Base-by-base conservation (phyloP, 1,284 basidiomycete species). In the Malassezia vespertilionis region DNA sequence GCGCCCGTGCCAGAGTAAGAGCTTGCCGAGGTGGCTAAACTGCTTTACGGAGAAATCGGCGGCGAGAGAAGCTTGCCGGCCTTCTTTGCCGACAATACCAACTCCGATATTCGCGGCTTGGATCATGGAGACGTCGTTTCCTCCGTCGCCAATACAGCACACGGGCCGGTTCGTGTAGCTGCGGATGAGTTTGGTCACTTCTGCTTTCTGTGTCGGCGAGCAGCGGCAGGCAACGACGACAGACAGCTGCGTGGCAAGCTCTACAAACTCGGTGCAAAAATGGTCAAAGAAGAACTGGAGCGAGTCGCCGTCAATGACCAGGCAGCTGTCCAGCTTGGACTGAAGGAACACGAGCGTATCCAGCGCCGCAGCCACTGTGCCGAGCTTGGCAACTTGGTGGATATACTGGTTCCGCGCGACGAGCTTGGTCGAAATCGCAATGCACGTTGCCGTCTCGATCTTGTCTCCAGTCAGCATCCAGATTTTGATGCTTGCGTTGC, bases 401-500 rank as follows among this genome's bases (percentile, higher is more conserved):
- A 99, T 93, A 69, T 95, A 96, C 71, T 97, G 93, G 63, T 89
- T 89, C 58, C 93, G 77, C 14, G 87, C 84, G 0, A 97, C 91
- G 20, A 97, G 76, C 70, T 96, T 97, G 23, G 86, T 93, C 28
- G 88, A 95, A 54, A 96, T 89, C 1, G 91, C 90, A 61, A 99
- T 97, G 72, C 90, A 95, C 24, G 90, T 85, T 6, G 93, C 93
- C 2, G 93, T 99, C 75, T 99, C 93, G 53, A 97, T 89, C 75
- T 97, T 97, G 74, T 97, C 93, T 0, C 93, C 93, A 0, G 93
- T 99, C 61, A 97, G 76, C 93, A 99, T 97, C 93, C 93, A 99
- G 46, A 99, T 95, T 76, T 88, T 95, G 73, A 99, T 82, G 2
- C 91, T 91, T 0, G 91, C 93, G 69, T 97, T 97, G 54, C 90